Conservation (phyloP, 1,139 yeast species). For the Lodderomyces metapsilosis region DNA sequence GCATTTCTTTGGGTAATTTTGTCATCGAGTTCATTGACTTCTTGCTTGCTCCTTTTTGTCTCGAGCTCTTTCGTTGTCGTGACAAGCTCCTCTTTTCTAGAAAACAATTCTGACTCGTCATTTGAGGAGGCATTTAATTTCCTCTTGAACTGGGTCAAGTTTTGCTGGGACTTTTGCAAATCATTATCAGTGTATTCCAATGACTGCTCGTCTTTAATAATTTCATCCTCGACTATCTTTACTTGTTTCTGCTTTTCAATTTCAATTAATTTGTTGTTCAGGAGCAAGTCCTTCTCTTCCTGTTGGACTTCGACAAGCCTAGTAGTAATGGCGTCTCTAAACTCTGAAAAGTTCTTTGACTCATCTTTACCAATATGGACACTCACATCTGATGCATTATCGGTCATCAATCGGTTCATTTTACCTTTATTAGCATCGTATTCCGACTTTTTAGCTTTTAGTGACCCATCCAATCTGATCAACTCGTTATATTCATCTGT, state of each 20-base stretch:
- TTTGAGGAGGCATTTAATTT: constrained; percentile 42
- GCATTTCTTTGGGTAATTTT: constrained; percentile 41
- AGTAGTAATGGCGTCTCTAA: constrained; percentile 13
- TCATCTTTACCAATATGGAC: constrained; percentile 9
- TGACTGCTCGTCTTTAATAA: constrained; percentile 17
- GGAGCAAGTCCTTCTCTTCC: constrained; percentile 10
- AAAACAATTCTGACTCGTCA: constrained; percentile 27
- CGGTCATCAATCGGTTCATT: constrained; percentile 13
- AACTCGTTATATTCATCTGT: constrained; percentile 39
- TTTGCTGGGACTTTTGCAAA: constrained; percentile 27
- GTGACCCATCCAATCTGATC: constrained; percentile 57
- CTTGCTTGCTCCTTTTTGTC: constrained; percentile 24
- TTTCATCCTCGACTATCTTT: constrained; percentile 13
- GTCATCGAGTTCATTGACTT: constrained; percentile 27
- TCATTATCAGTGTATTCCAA: constrained; percentile 23
- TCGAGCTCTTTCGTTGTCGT: constrained; percentile 30
- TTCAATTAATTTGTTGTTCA: constrained; percentile 13
- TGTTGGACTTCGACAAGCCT: constrained; percentile 1
- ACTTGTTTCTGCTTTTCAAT: constrained; percentile 15
- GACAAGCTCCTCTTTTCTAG: constrained; percentile 32
- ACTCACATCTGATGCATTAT: constrained; percentile 17
- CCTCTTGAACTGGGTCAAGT: constrained; percentile 30
- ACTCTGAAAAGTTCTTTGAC: constrained; percentile 12
- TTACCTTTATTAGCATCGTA: constrained; percentile 18
- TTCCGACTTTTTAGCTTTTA: constrained; percentile 46